Percentiles rank a stretch among this genome's conserved stretches.
Evolutionary conservation across 1,284 basidiomycete genomes (phyloP).

Genomic region (Papiliotrema nemorosa): DNA sequence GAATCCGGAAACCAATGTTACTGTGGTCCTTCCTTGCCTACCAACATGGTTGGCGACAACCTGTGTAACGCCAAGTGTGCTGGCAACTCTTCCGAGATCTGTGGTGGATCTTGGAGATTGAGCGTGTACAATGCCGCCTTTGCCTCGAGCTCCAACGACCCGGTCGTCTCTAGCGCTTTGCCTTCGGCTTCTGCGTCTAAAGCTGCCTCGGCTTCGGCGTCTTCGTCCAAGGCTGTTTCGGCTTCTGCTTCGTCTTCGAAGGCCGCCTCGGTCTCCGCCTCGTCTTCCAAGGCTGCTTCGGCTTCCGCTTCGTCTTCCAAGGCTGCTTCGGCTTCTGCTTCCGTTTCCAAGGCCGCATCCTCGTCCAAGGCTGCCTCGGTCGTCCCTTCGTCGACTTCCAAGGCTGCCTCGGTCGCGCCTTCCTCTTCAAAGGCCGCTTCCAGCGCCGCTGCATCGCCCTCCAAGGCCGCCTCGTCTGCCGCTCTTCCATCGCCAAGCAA

Average conservation of each 20-base stretch:
- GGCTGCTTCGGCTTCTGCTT: background rate
- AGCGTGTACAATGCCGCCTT: conserved; percentile 11
- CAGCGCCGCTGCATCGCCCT: conserved; percentile 5
- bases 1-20: conserved; percentile 26
- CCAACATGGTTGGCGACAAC: background rate
- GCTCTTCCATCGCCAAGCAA: conserved; percentile 1
- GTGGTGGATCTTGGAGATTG: conserved; percentile 8
- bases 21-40: conserved; percentile 13
- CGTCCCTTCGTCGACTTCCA: background rate
- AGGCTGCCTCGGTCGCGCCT: background rate
- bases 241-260: background rate
- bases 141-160: background rate
- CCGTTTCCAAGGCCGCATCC: background rate
- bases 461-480: conserved; percentile 6
- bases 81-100: conserved; percentile 11
- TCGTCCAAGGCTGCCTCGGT: too few species aligned
- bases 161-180: background rate
- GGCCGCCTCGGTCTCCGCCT: background rate
- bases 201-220: background rate
- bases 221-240: background rate
- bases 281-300: background rate
- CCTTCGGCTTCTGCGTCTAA: background rate
- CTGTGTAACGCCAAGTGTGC: conserved; percentile 21
- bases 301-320: background rate
- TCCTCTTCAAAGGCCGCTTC: background rate